Base-by-base conservation (phyloP, 164 flowering plant species). In the Houttuynia cordata region DNA sequence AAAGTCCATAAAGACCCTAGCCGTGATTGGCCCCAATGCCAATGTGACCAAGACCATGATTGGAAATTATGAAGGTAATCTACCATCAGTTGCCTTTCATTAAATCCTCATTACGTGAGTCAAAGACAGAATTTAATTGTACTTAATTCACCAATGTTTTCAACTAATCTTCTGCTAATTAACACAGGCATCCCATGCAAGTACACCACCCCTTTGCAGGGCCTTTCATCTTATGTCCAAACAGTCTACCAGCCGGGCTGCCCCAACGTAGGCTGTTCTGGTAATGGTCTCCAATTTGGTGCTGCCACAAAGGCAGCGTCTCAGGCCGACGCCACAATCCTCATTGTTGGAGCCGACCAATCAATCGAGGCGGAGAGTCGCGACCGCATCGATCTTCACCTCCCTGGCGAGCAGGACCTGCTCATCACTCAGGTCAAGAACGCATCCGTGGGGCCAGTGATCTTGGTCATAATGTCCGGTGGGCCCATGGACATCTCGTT, bases 21-120 rank as follows among this genome's bases (percentile, higher is more conserved):
- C 98, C 20, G 86, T 92, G 9, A 84, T 92, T 42, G 98, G 98
- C 25, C 99, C 97, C 10, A 93, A 93, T 74, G 94, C 95, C 52
- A 83, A 89, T 70, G 97, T 74, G 76, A 92, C 96, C 4, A 75
- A 80, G 59, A 81, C 96, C 66, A 89, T 92, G 98, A 85, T 92
- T 9, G 96, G 96, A 23, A 92, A 89, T 70, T 92, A 92, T 53
- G 87, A 81, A 75, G 97, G 97, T 84, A 64, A 13, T 13, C 24
- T n/a, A 21, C n/a, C n/a, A n/a, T n/a, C n/a, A n/a, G n/a, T 54
- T 54, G 57, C 17, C 24, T 19, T 49, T 49, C 5, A 19, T 2
- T 49, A 14, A n/a, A 1, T 14, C n/a, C 9, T 49, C n/a, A 14
- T 19, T 49, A n/a, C 9, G 8, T 19, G 37, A 30, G 37, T 30